Evolutionary conservation across 352 stramenopile species (phyloP), one percentile per base, ranked within the genome.

Genomic region (Pythium monospermum): DNA sequence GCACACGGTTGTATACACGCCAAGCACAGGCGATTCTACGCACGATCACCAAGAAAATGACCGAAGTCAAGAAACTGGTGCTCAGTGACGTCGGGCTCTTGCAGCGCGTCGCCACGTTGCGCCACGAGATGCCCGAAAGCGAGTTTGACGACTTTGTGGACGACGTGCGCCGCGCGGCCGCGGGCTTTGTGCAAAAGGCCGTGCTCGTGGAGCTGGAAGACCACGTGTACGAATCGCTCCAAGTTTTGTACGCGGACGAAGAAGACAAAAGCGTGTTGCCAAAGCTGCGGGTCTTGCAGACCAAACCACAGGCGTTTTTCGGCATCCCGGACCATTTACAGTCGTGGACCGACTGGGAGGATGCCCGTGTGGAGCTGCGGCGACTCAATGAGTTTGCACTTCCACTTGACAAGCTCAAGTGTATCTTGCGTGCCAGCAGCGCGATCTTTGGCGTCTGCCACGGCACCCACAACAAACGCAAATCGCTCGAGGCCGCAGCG

Each of bases 321-420:
- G 73, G 76, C 30, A 69, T 87, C 12, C 70, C 73, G 18, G 33
- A 46, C 18, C 67, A 76, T 52, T 49, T 87, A 19, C 49, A 66
- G 19, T 82, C 73, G 37, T 41, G 45, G 4, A 74, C 68, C 39
- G 65, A 84, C 44, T 87, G 76, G 76, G 68, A 81, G 25, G 64
- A 82, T 38, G 73, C 76, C 25, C 72, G 73, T 25, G 59, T 55
- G 0, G 76, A 85, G 55, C 60, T 87, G 16, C 65, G 55, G 18
- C 63, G 64, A 16, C 63, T 87, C 37, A 71, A 77, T 26, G 66
- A 85, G 39, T 85, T 76, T 47, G 57, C 76, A 16, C 53, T 87
- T 15, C 76, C 76, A 18, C 64, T 82, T 23, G 76, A 87, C 66
- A 87, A 87, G 50, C 64, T 87, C 43, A 80, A 83, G 59, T 87